Base-by-base conservation (phyloP, 306 rosid species). In the Vigna radiata region DNA sequence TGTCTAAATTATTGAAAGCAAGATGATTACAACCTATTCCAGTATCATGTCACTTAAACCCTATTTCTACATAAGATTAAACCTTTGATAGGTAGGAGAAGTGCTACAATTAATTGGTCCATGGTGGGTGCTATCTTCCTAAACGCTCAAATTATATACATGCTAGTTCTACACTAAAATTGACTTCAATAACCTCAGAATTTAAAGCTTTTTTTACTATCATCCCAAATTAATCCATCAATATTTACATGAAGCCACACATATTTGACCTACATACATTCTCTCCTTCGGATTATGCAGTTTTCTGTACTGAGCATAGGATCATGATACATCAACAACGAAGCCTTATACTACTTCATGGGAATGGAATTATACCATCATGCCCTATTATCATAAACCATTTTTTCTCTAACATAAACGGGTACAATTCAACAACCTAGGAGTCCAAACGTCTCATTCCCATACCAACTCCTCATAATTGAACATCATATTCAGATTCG, bases 401-500 rank as follows among this genome's bases (percentile, higher is more conserved):
- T 23, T 14, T 19, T 8, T 68, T 25, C 73, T 2, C 39, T 9
- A 37, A 54, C 48, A 13, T 25, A 7, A 49, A 65, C 10, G 44
- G 17, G 58, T 62, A 66, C 25, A 55, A n/a, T 11, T 33, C 53
- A 41, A 50, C 55, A 48, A 11, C 48, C 50, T 2, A 6, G 23
- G 2, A 41, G 3, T 23, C 41, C 16, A 55, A 56, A 56, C 14
- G 41, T 68, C 14, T 36, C 62, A 29, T 60, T 58, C 54, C 44
- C 53, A 43, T 25, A 11, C 5, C 19, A 59, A 50, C 31, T 41
- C 27, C 63, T n/a, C 68, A 47, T 52, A 15, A 25, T 29, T 31
- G 25, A 58, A 21, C 69, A 68, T 62, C 58, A 25, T 47, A 77
- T 46, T 66, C 52, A 17, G 10, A 65, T 3, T 41, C 62, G 5